phyloP scores from a whole-genome alignment of 805 yeast species.

The Saturnispora hagleri region DNA sequence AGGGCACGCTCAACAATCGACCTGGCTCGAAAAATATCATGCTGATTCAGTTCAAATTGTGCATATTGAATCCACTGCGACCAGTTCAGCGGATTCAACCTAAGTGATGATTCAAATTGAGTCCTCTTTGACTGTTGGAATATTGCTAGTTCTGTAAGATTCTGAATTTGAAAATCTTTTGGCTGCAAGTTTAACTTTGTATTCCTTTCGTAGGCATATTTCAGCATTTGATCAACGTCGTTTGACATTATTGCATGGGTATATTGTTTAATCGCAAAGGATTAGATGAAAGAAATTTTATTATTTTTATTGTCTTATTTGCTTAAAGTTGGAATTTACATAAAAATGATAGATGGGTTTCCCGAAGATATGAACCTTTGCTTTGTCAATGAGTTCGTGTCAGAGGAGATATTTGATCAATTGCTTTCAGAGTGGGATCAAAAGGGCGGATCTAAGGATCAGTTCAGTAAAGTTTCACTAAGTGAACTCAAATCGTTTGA shows the following conservation, averaged over 20 bases:
- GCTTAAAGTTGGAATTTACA: no score
- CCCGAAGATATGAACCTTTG: slow-evolving; percentile 1
- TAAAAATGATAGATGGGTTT: slow-evolving; percentile 2
- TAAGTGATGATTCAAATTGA: slow-evolving; percentile 80
- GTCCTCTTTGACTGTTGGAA: slow-evolving; percentile 66
- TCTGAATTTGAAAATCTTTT: slow-evolving; percentile 47
- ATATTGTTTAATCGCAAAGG: not conserved
- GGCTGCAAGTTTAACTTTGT: slow-evolving; percentile 10
- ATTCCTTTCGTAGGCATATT: slow-evolving; percentile 4
- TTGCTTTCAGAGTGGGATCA: not conserved
- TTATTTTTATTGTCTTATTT: not conserved
- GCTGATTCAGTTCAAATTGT: slow-evolving; percentile 72
- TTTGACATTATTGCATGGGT: not conserved
- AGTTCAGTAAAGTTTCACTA: slow-evolving; percentile 1
- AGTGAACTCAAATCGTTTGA: slow-evolving; percentile 13
- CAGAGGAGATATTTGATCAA: not conserved
- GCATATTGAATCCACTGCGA: slow-evolving; percentile 94
- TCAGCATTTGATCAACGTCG: slow-evolving; percentile 17
- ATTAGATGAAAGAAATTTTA: not conserved
- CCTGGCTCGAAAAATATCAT: slow-evolving; percentile 70
- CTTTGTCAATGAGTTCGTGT: not conserved
- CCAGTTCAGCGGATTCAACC: slow-evolving; percentile 70
- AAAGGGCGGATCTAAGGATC: not conserved
- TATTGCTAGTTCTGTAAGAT: slow-evolving; percentile 73
- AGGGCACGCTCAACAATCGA: slow-evolving; percentile 84